phyloP scores from a whole-genome alignment of 371 early-diverging fungal species.

The Circinella umbellata region DNA sequence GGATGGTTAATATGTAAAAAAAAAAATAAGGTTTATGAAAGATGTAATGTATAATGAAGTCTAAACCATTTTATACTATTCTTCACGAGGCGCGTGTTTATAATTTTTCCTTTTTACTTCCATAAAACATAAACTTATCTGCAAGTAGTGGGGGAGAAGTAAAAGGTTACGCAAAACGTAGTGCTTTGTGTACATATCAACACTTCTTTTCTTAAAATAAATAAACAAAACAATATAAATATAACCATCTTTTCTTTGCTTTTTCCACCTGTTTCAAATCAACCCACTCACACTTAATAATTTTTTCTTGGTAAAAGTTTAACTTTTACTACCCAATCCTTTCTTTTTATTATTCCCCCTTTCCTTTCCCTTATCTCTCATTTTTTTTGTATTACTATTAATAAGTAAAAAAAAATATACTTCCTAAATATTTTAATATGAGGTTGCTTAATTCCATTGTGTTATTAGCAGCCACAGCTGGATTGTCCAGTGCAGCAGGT shows the following conservation, averaged over 20 bases:
- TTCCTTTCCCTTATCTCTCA: slow-evolving; percentile 1
- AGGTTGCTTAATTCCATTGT: neutral
- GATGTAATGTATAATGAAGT: too few species aligned
- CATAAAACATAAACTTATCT: neutral
- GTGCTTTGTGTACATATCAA: too few species aligned
- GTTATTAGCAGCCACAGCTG: neutral
- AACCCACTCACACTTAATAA: too few species aligned
- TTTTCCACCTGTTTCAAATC: too few species aligned
- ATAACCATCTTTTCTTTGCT: too few species aligned
- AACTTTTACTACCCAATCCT: too few species aligned
- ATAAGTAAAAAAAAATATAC: neutral
- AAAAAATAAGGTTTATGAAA: neutral
- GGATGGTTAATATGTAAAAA: neutral
- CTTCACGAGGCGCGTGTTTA: neutral
- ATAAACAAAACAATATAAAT: too few species aligned
- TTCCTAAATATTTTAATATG: neutral
- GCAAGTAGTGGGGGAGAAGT: neutral
- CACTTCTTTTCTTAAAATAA: too few species aligned
- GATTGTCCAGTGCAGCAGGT: neutral
- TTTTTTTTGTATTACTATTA: neutral
- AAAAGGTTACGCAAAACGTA: too few species aligned
- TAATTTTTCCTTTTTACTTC: neutral
- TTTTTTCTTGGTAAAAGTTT: neutral
- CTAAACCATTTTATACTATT: neutral
- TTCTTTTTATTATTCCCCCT: too few species aligned